Base-by-base conservation (phyloP, 2,329 filamentous ascomycete species). In the Neofusicoccum ribis region DNA sequence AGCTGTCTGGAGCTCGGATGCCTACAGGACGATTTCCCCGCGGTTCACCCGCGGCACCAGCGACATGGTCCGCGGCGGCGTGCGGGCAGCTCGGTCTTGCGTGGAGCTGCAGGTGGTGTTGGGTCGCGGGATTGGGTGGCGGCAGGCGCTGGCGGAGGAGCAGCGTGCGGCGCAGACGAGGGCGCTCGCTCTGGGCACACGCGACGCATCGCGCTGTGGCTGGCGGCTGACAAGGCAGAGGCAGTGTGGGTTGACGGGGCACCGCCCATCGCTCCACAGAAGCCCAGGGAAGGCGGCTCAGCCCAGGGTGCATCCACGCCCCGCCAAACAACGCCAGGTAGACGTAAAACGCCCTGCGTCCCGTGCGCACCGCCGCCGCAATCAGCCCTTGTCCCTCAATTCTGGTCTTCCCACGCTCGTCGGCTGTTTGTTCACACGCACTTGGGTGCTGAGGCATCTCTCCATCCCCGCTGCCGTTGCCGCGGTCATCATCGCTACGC, bases 1-100 rank as follows among this genome's bases (percentile, higher is more conserved):
- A 20, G 46, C 39, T 51, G 46, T 3, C 11, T 27, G 44, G 9
- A 47, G 39, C 41, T 47, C 36, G 27, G 36, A 8, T 27, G 51
- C 61, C 47, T 64, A 64, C 61, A 64, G 61, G 39, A 64, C 61
- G 61, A 64, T 64, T 64, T 64, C 61, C 17, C 61, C 61, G 61
- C 61, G 61, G 39, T 64, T 64, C 61, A 64, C 47, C 61, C 61
- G 61, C 50, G 61, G 61, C 43, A 64, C 61, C 61, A 64, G 50
- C 41, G 61, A 64, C 61, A 64, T 64, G 49, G 31, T 54, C 61
- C 61, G 41, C 61, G 8, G 17, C 37, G 43, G 43, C 23, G 39
- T 47, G 34, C 56, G 44, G 43, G 27, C 31, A 34, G n/a, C 27
- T 31, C 8, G 27, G 56, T 9, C 15, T 20, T 58, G 11, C 17